phyloP scores from a whole-genome alignment of 345 rosid species.

The Orychophragmus violaceus region DNA sequence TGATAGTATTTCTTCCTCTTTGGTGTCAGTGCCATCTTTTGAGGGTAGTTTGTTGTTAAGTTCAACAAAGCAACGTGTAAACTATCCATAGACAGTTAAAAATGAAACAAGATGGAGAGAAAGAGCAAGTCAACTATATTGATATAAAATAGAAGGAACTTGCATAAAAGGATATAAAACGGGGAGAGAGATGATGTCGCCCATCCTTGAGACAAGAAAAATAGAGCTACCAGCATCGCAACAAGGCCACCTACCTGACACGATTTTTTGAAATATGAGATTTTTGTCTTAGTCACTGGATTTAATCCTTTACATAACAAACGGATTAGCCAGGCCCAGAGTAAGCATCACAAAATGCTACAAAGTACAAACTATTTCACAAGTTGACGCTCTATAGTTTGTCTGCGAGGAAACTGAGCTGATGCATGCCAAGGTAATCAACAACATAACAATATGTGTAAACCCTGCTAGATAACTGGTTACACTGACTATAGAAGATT shows the following conservation, averaged over 20 bases:
- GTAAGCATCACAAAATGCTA: not conserved
- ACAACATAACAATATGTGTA: not conserved
- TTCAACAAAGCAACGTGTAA: constrained; percentile 23
- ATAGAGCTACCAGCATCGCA: constrained; percentile 81
- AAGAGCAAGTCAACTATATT: not conserved
- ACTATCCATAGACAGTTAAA: constrained; percentile 1
- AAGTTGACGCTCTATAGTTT: not conserved
- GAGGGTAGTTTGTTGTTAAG: constrained; percentile 67
- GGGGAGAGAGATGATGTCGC: constrained; percentile 81
- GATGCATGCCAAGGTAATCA: not conserved
- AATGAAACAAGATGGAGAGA: not conserved
- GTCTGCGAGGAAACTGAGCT: not conserved
- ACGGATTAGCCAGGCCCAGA: too few relatives aligned
- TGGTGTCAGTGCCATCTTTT: constrained; percentile 39
- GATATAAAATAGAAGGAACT: not conserved
- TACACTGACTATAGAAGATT: constrained; percentile 7
- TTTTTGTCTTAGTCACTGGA: not conserved
- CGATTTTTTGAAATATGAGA: constrained; percentile 9
- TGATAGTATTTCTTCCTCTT: constrained; percentile 39
- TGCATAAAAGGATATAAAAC: constrained; percentile 63
- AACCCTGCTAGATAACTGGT: not conserved
- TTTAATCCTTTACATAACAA: too few relatives aligned
- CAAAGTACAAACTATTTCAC: not conserved
- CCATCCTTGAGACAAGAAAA: constrained; percentile 96
- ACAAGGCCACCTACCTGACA: constrained; percentile 84